Percentiles rank a stretch among this genome's conserved stretches.
Conservation (phyloP, 768 basidiomycete species). For the Royoungia palumana region DNA sequence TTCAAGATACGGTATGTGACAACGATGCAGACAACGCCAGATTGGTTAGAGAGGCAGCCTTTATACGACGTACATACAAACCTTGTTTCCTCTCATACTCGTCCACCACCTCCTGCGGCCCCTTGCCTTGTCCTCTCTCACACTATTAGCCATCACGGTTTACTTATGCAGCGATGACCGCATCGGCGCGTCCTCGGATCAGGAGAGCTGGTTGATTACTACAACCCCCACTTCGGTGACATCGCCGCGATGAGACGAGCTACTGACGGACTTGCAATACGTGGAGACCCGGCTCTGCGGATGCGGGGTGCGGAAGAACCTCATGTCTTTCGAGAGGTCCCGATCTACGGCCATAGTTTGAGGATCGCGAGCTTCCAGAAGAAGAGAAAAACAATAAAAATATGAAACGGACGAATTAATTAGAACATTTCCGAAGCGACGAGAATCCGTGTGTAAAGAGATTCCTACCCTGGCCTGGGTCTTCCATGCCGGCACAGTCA, state of each 20-base stretch:
- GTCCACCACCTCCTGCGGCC: conserved; percentile 6
- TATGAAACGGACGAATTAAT: background rate
- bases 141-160: conserved; percentile 1
- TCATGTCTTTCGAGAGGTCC: too few species aligned
- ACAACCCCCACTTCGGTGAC: conserved; percentile 8
- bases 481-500: conserved; percentile 17
- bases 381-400: background rate
- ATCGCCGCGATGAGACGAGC: conserved; percentile 2
- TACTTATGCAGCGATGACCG: conserved; percentile 13
- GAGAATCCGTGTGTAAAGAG: background rate
- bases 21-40: too few species aligned
- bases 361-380: conserved; percentile 16
- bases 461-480: too few species aligned
- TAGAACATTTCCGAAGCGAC: background rate
- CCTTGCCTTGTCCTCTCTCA: conserved; percentile 16
- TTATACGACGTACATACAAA: conserved; percentile 4
- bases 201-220: conserved; percentile 14
- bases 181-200: conserved; percentile 14
- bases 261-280: conserved; percentile 3
- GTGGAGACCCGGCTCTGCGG: conserved; percentile 6
- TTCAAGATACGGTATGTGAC: too few species aligned
- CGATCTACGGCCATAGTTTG: conserved; percentile 15
- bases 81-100: conserved; percentile 15
- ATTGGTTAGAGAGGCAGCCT: too few species aligned
- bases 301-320: conserved; percentile 18